Conservation (phyloP, 352 stramenopile species). For the Pythium aquatile region DNA sequence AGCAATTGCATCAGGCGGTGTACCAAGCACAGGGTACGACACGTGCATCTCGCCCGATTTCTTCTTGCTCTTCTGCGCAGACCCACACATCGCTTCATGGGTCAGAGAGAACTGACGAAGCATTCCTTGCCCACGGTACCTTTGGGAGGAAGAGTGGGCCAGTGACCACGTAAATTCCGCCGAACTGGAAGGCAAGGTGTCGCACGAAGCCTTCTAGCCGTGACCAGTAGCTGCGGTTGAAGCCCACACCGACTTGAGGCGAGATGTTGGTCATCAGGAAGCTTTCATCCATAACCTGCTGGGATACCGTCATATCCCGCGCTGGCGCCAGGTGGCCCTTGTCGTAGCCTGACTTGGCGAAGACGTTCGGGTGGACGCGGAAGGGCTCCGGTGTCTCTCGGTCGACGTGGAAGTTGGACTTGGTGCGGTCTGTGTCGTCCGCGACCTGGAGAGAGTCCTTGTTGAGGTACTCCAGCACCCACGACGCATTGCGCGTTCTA, state of each 20-base stretch:
- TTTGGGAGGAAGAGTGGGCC: slow-evolving; percentile 92
- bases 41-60: slow-evolving; percentile 61
- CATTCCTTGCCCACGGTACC: slow-evolving; percentile 20
- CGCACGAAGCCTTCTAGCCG: slow-evolving; percentile 86
- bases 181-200: slow-evolving; percentile 73
- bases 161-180: slow-evolving; percentile 89
- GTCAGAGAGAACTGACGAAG: too few relatives aligned
- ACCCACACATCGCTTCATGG: neutral
- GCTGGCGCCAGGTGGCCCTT: slow-evolving; percentile 93
- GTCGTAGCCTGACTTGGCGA: slow-evolving; percentile 92
- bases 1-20: slow-evolving; percentile 79
- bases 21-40: slow-evolving; percentile 80
- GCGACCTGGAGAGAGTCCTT: slow-evolving; percentile 59
- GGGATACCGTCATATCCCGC: slow-evolving; percentile 83
- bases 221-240: slow-evolving; percentile 89
- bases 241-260: slow-evolving; percentile 86
- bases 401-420: slow-evolving; percentile 89
- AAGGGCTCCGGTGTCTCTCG: slow-evolving; percentile 64
- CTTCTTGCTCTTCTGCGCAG: slow-evolving; percentile 50
- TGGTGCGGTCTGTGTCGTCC: slow-evolving; percentile 76
- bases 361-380: slow-evolving; percentile 86
- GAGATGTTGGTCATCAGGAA: slow-evolving; percentile 96
- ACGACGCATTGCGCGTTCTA: slow-evolving; percentile 82
- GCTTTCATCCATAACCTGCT: slow-evolving; percentile 89
- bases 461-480: slow-evolving; percentile 85